Evolutionary conservation across 495 filamentous ascomycete species (phyloP).

Genomic region (Podospora pseudopauciseta): DNA sequence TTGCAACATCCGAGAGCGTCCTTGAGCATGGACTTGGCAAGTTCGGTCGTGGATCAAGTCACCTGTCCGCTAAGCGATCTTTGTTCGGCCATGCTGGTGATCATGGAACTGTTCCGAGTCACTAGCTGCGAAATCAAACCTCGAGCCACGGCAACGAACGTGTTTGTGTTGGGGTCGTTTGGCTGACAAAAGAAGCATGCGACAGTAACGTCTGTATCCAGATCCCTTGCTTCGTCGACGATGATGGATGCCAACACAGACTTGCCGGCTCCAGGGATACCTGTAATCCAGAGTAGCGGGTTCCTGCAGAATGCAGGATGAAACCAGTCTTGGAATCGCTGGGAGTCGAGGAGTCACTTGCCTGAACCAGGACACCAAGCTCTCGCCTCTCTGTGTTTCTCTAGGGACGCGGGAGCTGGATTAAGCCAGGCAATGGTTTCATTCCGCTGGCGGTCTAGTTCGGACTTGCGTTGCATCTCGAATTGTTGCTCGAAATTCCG

Average conservation of each 20-base stretch:
- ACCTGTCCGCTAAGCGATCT: neutral
- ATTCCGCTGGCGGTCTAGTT: neutral
- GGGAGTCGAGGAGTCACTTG: neutral
- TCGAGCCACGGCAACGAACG: slow-evolving; percentile 3
- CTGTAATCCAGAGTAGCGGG: neutral
- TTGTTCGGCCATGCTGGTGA: neutral
- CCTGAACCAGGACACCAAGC: neutral
- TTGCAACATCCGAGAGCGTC: neutral
- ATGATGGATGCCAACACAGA: slow-evolving; percentile 1
- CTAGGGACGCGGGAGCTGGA: neutral
- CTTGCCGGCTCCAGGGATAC: neutral
- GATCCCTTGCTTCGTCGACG: neutral
- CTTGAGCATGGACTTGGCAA: slow-evolving; percentile 1
- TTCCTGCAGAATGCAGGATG: neutral
- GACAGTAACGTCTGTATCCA: neutral
- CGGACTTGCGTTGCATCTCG: neutral
- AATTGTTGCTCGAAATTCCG: neutral
- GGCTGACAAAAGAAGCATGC: slow-evolving; percentile 4
- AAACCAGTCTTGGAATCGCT: neutral
- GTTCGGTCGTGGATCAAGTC: neutral
- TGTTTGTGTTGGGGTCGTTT: neutral
- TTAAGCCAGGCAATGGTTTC: neutral
- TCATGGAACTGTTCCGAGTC: neutral
- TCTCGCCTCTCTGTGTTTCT: neutral
- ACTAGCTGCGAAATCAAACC: neutral